phyloP scores from a whole-genome alignment of 768 basidiomycete genomes.

The Xerocomus brunneocitrinus region DNA sequence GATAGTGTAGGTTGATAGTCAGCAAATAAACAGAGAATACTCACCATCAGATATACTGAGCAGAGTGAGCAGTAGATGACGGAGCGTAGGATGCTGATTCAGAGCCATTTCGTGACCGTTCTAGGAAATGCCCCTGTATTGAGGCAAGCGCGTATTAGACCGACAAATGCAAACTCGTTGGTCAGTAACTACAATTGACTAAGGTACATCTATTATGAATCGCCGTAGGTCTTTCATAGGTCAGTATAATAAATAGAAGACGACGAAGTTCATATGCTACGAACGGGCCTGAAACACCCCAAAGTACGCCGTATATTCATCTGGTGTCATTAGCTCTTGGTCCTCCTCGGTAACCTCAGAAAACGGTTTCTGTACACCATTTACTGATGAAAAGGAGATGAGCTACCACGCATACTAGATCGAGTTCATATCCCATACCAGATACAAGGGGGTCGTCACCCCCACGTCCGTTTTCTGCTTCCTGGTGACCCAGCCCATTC shows the following conservation, averaged over 20 bases:
- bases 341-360: conserved; percentile 88
- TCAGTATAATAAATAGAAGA: conserved; percentile 11
- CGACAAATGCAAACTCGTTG: neutral
- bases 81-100: conserved; percentile 15
- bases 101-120: conserved; percentile 4
- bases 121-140: conserved; percentile 9
- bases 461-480: conserved; percentile 1
- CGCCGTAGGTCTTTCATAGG: neutral
- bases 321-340: conserved; percentile 88
- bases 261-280: conserved; percentile 7
- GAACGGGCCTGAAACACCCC: conserved; percentile 55
- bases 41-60: conserved; percentile 13
- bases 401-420: neutral
- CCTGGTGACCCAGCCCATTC: conserved; percentile 6
- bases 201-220: conserved; percentile 18
- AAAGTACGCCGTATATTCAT: conserved; percentile 84
- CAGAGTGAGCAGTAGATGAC: neutral
- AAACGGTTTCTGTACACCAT: conserved; percentile 67
- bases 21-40: neutral
- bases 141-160: neutral
- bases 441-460: conserved; percentile 62
- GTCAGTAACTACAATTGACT: neutral
- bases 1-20: neutral
- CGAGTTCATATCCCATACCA: conserved; percentile 40
- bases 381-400: conserved; percentile 45